Evolutionary conservation across 1,284 basidiomycete species (phyloP), one percentile per base, ranked within the genome.

Genomic region (Thelephora terrestris): DNA sequence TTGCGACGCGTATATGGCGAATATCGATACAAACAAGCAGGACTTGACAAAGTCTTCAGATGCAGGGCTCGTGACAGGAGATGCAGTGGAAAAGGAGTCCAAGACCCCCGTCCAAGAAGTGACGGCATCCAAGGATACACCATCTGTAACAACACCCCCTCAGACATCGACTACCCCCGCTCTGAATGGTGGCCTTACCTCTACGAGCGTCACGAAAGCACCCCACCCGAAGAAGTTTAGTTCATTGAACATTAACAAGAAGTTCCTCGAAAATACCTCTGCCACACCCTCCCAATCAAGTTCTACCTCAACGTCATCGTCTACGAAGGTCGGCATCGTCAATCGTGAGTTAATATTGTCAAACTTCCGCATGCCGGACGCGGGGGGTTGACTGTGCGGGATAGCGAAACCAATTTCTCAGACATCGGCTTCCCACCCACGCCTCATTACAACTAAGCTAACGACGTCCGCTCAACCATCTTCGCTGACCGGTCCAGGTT

Each of bases 241-340:
- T 58, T 78, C 89, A 25, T 78, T 89, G 56, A 91, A 90, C 62
- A 89, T 95, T 66, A 94, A 88, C 71, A 93, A 92, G 76, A 91
- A 90, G 66, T 96, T 95, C 64, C 71, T 95, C 45, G 86, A 90
- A 69, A 92, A 93, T 73, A 85, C 83, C 47, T 76, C 79, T 6
- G 62, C 76, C 29, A 59, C 71, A 34, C 70, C 76, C 24, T 53
- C 57, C 48, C 63, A 69, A 45, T 61, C 66, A 45, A 65, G 73
- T 50, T 57, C 67, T 50, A 64, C 71, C 56, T 48, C 71, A 14
- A 57, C 63, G 17, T 66, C 71, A 18, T 62, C 65, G 48, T 55
- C 63, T 35, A 53, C 64, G 47, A 86, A 83, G 65, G 54, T 71
- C 20, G 74, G 73, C 17, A 72, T 66, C 52, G 59, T 73, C 47